A percentile compares a stretch with the other conserved stretches of the same genome.
phyloP scores from a whole-genome alignment of 106 monocot genomes.

The Xerophyta viscosa region DNA sequence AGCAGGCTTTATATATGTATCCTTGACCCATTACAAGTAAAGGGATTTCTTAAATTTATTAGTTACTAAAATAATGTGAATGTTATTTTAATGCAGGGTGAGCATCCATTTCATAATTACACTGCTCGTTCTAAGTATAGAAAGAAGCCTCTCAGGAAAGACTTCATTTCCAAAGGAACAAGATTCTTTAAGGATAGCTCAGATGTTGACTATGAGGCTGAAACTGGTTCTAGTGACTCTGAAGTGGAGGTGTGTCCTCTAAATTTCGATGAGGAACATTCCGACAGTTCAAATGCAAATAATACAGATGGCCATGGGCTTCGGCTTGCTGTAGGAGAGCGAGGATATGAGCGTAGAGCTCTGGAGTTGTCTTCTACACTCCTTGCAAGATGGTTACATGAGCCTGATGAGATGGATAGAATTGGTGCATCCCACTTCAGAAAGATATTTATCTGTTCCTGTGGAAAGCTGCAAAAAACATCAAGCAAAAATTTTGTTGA shows the following conservation, averaged over 20 bases:
- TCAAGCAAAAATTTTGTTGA: conserved; percentile 56
- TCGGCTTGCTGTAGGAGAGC: background rate
- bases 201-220: conserved; percentile 7
- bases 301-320: conserved; percentile 22
- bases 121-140: conserved; percentile 76
- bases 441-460: conserved; percentile 59
- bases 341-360: conserved; percentile 5
- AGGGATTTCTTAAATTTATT: no score
- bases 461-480: conserved; percentile 53
- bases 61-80: no score
- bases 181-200: conserved; percentile 6
- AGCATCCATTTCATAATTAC: conserved; percentile 94
- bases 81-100: conserved; percentile 42
- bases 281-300: background rate
- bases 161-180: conserved; percentile 5
- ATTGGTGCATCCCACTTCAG: conserved; percentile 83
- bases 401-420: conserved; percentile 82
- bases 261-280: conserved; percentile 19
- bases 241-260: conserved; percentile 1
- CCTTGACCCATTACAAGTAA: no score
- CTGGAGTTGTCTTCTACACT: conserved; percentile 7
- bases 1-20: no score
- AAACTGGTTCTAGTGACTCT: background rate
- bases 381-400: conserved; percentile 78
- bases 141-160: conserved; percentile 16